A percentile compares a stretch with the other conserved stretches of the same genome.
Evolutionary conservation across 2,329 filamentous ascomycete species (phyloP).

Genomic region (Sporothrix dimorphospora): DNA sequence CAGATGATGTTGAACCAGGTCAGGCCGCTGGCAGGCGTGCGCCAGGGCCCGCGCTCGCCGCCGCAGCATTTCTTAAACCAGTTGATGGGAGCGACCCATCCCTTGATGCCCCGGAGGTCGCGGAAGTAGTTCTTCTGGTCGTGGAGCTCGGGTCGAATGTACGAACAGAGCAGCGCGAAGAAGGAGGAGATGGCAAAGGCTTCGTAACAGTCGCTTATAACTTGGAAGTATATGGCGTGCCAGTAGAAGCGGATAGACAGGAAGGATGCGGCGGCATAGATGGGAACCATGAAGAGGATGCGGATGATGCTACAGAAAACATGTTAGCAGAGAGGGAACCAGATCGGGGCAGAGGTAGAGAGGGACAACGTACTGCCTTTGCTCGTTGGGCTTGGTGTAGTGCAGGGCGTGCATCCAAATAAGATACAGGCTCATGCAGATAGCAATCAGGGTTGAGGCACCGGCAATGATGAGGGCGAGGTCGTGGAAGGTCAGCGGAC

Average conservation of each 20-base stretch:
- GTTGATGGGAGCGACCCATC: conserved; percentile 75
- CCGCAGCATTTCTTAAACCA: conserved; percentile 73
- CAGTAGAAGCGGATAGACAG: conserved; percentile 74
- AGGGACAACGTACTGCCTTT: conserved; percentile 62
- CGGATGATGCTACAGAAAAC: conserved; percentile 70
- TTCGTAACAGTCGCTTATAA: conserved; percentile 84
- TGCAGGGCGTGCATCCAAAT: conserved; percentile 62
- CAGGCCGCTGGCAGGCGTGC: conserved; percentile 76
- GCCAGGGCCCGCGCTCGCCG: conserved; percentile 68
- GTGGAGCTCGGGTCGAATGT: conserved; percentile 76
- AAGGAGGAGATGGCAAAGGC: conserved; percentile 87
- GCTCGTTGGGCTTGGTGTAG: conserved; percentile 64
- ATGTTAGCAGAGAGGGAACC: not conserved
- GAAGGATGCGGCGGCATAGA: conserved; percentile 76
- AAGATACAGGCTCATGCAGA: conserved; percentile 58
- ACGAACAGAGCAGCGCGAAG: conserved; percentile 80
- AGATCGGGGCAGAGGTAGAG: too few species aligned
- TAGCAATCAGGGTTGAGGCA: conserved; percentile 53
- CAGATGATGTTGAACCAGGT: conserved; percentile 92
- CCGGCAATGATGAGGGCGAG: conserved; percentile 57
- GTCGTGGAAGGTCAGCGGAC: conserved; percentile 57
- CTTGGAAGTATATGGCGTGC: conserved; percentile 78
- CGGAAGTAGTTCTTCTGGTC: conserved; percentile 83
- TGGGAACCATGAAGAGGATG: conserved; percentile 84
- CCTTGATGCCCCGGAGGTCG: conserved; percentile 63